Evolutionary conservation across 2,329 filamentous ascomycete genomes (phyloP), one percentile per base, ranked within the genome.

Genomic region (Fusarium nygamai): DNA sequence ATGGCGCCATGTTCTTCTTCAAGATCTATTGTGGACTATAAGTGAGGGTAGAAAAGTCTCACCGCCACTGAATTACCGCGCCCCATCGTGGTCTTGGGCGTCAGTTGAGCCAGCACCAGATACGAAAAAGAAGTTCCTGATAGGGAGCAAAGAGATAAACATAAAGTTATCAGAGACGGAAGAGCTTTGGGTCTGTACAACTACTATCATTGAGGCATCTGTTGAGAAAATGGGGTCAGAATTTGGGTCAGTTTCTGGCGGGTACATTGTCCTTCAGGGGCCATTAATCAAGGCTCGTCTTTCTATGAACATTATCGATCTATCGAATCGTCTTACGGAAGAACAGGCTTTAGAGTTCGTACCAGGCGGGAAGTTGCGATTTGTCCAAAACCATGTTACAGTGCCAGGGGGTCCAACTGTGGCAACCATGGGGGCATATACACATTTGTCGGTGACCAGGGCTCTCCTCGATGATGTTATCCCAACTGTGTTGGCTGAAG

Each of bases 51-150:
- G 64, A 61, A 74, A 75, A 16, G 69, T 70, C 12, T 61, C 56
- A 2, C 61, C 72, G 3, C 72, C 72, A 8, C 72, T 73, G 22
- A 34, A 69, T 8, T 74, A 74, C n/a, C 72, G 69, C n/a, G 69
- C 62, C 16, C 72, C 72, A n/a, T 75, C 72, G 5, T 74, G 72
- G 72, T 74, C 72, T 2, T 74, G 72, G 72, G 68, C 72, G 20
- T 75, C 72, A 20, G 69, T 66, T 16, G 72, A 74, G 34, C 68
- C 68, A 50, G 61, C 54, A 14, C 62, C 50, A 19, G 50, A 53
- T 6, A 33, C 41, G 22, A 36, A 31, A 8, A 64, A 61, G 11
- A 72, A 41, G 10, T 69, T 69, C 31, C 24, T 51, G 4, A 66
- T 74, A 16, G 60, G 67, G 16, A 69, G 31, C 17, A 60, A 29